A percentile compares a stretch with the other conserved stretches of the same genome.
Conservation (phyloP, 1,284 basidiomycete genomes). For the Trametes hirsuta region DNA sequence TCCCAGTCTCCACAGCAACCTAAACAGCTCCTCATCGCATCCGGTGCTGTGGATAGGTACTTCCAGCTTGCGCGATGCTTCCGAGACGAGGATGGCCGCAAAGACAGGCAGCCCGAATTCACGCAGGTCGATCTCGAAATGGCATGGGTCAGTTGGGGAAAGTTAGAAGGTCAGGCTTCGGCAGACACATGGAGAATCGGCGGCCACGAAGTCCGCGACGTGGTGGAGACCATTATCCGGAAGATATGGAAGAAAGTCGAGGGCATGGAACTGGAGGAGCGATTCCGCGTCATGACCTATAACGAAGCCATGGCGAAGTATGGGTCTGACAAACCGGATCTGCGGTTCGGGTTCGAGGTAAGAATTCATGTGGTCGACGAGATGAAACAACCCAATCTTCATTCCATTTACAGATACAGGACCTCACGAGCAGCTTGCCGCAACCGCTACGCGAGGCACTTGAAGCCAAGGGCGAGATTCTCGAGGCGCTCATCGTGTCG, state of each 20-base stretch:
- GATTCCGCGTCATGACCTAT: slow-evolving; percentile 84
- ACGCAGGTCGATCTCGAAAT: slow-evolving; percentile 97
- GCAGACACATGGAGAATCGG: slow-evolving; percentile 78
- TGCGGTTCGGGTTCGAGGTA: slow-evolving; percentile 85
- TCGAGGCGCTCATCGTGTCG: slow-evolving; percentile 56
- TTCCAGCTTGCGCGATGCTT: slow-evolving; percentile 95
- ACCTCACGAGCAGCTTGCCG: slow-evolving; percentile 53
- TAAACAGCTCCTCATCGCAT: slow-evolving; percentile 91
- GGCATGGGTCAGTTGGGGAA: slow-evolving; percentile 88
- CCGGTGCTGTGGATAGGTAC: slow-evolving; percentile 88
- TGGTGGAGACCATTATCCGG: slow-evolving; percentile 74
- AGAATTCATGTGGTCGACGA: slow-evolving; percentile 14
- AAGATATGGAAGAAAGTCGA: slow-evolving; percentile 75
- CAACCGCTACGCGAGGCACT: slow-evolving; percentile 40
- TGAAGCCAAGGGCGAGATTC: slow-evolving; percentile 43
- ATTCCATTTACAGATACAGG: slow-evolving; percentile 45
- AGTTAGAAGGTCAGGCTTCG: background rate
- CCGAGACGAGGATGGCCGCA: slow-evolving; percentile 92
- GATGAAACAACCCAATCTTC: background rate
- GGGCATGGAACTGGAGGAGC: slow-evolving; percentile 56
- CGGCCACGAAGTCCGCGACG: slow-evolving; percentile 74
- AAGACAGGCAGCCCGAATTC: slow-evolving; percentile 95
- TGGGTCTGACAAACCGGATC: slow-evolving; percentile 96
- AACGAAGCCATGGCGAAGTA: slow-evolving; percentile 88
- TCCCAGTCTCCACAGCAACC: slow-evolving; percentile 96